Base-by-base conservation (phyloP, 2,329 filamentous ascomycete species). In the Sclerotinia minor region DNA sequence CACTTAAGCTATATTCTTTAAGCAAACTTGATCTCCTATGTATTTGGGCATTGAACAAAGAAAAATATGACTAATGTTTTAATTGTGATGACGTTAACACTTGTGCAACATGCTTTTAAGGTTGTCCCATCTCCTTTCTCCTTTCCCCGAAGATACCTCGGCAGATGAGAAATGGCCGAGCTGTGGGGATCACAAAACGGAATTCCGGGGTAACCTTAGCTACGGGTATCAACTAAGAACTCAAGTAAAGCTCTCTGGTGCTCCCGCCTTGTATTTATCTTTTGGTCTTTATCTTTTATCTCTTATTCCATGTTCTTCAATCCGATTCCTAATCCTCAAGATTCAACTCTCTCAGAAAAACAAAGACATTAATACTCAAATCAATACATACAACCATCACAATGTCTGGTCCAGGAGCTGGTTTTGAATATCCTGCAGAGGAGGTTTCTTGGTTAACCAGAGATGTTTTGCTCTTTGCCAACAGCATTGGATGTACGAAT, bases 381-480 rank as follows among this genome's bases (percentile, higher is more conserved):
- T 38, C 19, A 52, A 17, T n/a, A 55, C 15, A 64, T 57, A 15
- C 9, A 55, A 49, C 35, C 47, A 35, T 63, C 70, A 75, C 65
- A 68, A 76, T 76, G 75, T 74, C 72, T 65, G 72, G 72, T 45
- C 76, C 77, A 70, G 86, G 87, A 73, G 86, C 83, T 77, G 92
- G 92, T 75, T 93, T 94, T 80, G 87, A 95, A 79, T 96, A 91
- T 78, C 92, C 92, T 68, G 79, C 85, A 59, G 82, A 87, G 76
- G 85, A 89, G 76, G 92, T 96, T 15, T 86, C 89, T 74, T 97
- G 93, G 94, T 80, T 92, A 75, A 93, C 94, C 85, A 88, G 94
- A 72, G 94, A 97, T 83, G 87, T 89, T 47, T 84, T 97, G 70
- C 88, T 98, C 70, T 97, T 97, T 79, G 93, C 94, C 74, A 90